A percentile compares a stretch with the other conserved stretches of the same genome.
Evolutionary conservation across 1,139 yeast species (phyloP).

Genomic region (Candida dubliniensis): DNA sequence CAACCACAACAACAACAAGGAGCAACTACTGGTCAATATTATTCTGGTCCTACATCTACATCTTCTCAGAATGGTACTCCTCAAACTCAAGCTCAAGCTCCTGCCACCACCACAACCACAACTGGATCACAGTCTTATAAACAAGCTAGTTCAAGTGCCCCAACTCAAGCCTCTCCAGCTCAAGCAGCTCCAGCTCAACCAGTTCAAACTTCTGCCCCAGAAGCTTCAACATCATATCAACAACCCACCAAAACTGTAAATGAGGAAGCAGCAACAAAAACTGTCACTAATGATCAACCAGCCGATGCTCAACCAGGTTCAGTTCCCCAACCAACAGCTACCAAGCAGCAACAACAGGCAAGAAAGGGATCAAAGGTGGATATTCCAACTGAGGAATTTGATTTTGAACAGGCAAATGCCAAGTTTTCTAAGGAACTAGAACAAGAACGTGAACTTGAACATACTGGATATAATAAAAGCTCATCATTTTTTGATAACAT

Average conservation of each 20-base stretch:
- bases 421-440: conserved; percentile 47
- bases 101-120: conserved; percentile 6
- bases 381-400: conserved; percentile 32
- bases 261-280: conserved; percentile 13
- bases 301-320: conserved; percentile 15
- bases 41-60: conserved; percentile 17
- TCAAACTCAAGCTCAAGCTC: conserved; percentile 5
- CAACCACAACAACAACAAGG: conserved; percentile 14
- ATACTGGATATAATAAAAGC: conserved; percentile 54
- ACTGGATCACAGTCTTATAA: background rate
- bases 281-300: conserved; percentile 6
- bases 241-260: conserved; percentile 13
- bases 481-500: conserved; percentile 82
- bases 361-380: conserved; percentile 10
- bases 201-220: conserved; percentile 12
- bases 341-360: conserved; percentile 8
- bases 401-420: conserved; percentile 72
- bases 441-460: conserved; percentile 24
- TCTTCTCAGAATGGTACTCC: conserved; percentile 4
- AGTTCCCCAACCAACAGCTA: conserved; percentile 13
- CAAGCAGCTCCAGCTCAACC: conserved; percentile 10
- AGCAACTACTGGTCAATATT: conserved; percentile 12
- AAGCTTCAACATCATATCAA: conserved; percentile 8
- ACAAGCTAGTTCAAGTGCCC: conserved; percentile 3
- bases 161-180: conserved; percentile 14